phyloP scores from a whole-genome alignment of 225 moss, liverwort and hornwort species.

The Climacium dendroides region DNA sequence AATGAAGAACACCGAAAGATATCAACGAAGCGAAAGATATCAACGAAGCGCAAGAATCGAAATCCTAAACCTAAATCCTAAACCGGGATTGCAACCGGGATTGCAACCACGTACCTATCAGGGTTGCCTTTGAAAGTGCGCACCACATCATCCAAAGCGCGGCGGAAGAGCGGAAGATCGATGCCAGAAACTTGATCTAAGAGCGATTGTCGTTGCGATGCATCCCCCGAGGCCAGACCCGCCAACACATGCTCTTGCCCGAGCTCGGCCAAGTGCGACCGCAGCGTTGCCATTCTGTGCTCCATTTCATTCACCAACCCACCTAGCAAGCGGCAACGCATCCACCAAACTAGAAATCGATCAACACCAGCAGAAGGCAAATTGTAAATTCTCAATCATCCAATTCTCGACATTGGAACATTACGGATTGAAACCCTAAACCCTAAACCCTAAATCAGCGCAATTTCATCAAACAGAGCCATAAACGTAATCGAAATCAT shows the following conservation, averaged over 20 bases:
- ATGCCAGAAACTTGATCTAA: constrained; percentile 20
- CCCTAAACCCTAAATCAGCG: background rate
- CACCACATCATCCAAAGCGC: constrained; percentile 23
- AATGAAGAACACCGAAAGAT: background rate
- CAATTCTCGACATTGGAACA: background rate
- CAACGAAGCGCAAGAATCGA: background rate
- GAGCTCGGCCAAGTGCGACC: constrained; percentile 20
- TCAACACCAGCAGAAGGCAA: background rate
- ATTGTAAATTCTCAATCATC: background rate
- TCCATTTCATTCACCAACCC: constrained; percentile 19
- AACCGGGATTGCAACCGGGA: background rate
- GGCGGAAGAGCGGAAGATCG: constrained; percentile 25
- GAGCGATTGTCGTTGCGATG: constrained; percentile 5
- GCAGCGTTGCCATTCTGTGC: constrained; percentile 13
- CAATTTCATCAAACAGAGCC: background rate
- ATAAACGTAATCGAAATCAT: background rate
- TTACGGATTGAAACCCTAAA: background rate
- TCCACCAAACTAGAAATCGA: background rate
- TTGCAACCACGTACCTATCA: background rate
- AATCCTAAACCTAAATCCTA: too few species aligned
- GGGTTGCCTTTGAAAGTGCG: background rate
- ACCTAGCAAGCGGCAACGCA: constrained; percentile 16
- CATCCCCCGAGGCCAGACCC: constrained; percentile 6
- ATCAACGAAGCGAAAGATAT: background rate
- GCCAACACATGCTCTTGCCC: constrained; percentile 44